Conservation (phyloP, 2,329 filamentous ascomycete genomes). For the Fusarium anguioides region DNA sequence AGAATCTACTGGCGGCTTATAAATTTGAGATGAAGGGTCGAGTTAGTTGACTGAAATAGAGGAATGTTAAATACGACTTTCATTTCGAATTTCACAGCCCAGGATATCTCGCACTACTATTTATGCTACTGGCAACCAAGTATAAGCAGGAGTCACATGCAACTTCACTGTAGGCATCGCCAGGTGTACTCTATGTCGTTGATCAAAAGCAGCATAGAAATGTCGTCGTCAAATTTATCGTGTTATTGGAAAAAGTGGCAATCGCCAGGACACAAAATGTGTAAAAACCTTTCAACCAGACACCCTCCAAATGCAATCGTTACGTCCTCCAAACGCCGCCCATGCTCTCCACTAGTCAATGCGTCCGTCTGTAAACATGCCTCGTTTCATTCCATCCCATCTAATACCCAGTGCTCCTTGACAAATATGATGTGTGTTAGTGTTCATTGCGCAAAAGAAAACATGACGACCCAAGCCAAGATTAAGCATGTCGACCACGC, state of each 20-base stretch:
- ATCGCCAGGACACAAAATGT: conserved; percentile 32
- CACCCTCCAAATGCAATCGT: conserved; percentile 45
- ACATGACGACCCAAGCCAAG: neutral
- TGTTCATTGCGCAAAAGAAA: conserved; percentile 8
- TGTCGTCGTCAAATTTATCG: conserved; percentile 25
- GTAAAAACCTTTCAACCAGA: conserved; percentile 32
- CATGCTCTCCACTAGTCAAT: conserved; percentile 52
- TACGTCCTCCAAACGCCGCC: conserved; percentile 53
- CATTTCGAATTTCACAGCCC: neutral
- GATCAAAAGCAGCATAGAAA: neutral
- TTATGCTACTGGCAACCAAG: neutral
- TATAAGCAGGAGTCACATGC: neutral
- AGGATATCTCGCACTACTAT: neutral
- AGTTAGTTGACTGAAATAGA: neutral
- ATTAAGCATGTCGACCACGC: conserved; percentile 60
- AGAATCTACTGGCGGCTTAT: neutral
- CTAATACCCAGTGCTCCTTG: conserved; percentile 41
- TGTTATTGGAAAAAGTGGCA: conserved; percentile 33
- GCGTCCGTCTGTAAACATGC: conserved; percentile 51
- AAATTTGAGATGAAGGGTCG: neutral
- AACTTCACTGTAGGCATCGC: neutral
- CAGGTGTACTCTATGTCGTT: neutral
- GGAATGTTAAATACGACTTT: neutral
- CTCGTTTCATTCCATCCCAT: conserved; percentile 44
- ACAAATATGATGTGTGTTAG: conserved; percentile 29